Base-by-base conservation (phyloP, 495 filamentous ascomycete species). In the Sporormia fimetaria region DNA sequence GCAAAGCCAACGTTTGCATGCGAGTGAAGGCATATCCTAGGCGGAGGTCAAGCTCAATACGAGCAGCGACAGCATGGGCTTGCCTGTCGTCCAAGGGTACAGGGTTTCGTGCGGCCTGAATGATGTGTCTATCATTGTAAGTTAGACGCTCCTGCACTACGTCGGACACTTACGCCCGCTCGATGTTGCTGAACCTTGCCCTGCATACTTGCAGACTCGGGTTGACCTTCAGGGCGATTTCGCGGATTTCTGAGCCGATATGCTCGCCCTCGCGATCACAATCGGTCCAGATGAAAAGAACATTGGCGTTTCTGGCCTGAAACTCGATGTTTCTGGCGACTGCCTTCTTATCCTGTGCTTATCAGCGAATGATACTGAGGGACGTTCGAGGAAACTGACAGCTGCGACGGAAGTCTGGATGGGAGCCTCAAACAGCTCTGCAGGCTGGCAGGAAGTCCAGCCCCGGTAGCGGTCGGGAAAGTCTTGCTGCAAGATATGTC, bases 181-280 rank as follows among this genome's bases (percentile, higher is more conserved):
- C 90, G 10, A 94, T 90, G 53, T 98, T 98, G 62, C 82, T 94
- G 65, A 98, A 98, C 48, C 65, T 77, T 16, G 90, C 90, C 47
- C 90, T 69, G 52, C 82, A 90, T 34, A 95, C 73, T 51, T 87
- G 68, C 24, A 98, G 71, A 1, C 67, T 64, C 14, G 67, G 53
- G 54, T 95, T 96, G 16, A 75, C 78, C 54, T 73, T 71, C 38
- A 66, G 67, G 12, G 92, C 90, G 24, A 86, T 77, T 41, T 81
- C 73, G 25, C 85, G 76, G 36, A 98, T 86, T 55, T 96, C 92
- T n/a, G 80, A 66, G 1, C 90, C 90, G 46, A 98, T 98, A 53
- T 95, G 80, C 61, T 98, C 90, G 11, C 90, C 90, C 68, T 98
- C 90, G 34, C 87, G 77, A 68, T 98, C 90, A 63, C 90, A 96